A percentile compares a stretch with the other conserved stretches of the same genome.
These are phyloP conservation scores for Trametes coccinea DNA, from an alignment of 768 basidiomycete genomes.

Conservation along the genomic window DNA sequence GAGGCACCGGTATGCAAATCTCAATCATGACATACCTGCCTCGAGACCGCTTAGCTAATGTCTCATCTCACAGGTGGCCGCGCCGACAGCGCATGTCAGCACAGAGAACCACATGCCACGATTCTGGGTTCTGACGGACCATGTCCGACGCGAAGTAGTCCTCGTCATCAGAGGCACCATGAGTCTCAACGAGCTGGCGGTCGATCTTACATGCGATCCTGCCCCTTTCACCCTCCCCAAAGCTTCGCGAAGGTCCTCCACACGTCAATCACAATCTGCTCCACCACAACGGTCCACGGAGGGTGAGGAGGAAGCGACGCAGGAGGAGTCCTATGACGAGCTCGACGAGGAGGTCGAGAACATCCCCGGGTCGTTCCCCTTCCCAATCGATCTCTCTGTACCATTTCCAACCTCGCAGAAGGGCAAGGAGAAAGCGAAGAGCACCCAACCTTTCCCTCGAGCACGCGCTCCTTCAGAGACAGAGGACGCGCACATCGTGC, in stretches of 20 bases:
- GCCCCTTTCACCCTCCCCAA: slow-evolving; percentile 46
- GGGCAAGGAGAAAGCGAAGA: not conserved
- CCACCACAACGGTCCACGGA: not conserved
- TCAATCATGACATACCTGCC: not conserved
- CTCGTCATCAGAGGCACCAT: slow-evolving; percentile 70
- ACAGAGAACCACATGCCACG: slow-evolving; percentile 73
- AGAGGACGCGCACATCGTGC: slow-evolving; percentile 55
- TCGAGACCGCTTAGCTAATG: too few species aligned
- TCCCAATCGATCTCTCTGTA: slow-evolving; percentile 28
- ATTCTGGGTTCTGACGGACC: slow-evolving; percentile 86
- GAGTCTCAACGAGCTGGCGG: slow-evolving; percentile 85
- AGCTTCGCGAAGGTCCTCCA: not conserved
- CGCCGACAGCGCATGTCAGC: slow-evolving; percentile 54
- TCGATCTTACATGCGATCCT: slow-evolving; percentile 80
- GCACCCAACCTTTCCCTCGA: slow-evolving; percentile 8
- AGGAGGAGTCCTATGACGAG: slow-evolving; percentile 16
- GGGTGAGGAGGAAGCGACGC: not conserved
- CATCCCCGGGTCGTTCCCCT: slow-evolving; percentile 32
- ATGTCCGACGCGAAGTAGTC: slow-evolving; percentile 70
- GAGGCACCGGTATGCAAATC: not conserved
- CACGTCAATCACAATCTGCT: not conserved
- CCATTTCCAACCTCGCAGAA: slow-evolving; percentile 19
- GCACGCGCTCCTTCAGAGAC: not conserved
- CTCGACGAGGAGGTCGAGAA: slow-evolving; percentile 28
- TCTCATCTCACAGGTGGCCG: not conserved